Evolutionary conservation across 495 filamentous ascomycete species (phyloP), one percentile per base, ranked within the genome.

Genomic region (Podospora pseudoanserina): DNA sequence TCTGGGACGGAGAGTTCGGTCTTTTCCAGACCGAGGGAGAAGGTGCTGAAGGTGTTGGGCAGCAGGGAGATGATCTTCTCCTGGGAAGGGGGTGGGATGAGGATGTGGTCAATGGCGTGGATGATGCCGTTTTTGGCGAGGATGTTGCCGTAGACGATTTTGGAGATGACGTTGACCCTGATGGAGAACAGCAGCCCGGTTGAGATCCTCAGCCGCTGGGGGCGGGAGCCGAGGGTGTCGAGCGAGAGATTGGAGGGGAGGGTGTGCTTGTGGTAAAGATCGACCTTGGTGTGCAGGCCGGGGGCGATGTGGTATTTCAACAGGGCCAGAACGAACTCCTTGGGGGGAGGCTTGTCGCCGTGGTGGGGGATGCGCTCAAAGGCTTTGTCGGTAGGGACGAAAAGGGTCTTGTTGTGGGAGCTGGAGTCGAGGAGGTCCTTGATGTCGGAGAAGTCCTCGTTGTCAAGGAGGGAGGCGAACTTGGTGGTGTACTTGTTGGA

Each of bases 321-420:
- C 32, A 92, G 67, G 44, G 83, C 80, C 74, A 88, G 85, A 68
- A 95, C 71, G 64, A 89, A 76, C 71, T 91, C 88, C 72, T 88
- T 87, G 3, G 86, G 83, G 0, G 85, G 83, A 0, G 65, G 70
- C 20, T 68, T 28, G 65, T 87, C 84, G 68, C 86, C 77, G 55
- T 88, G 69, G 6, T 87, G 68, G 0, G 86, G 88, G 67, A 93
- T 83, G 76, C 87, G 87, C 62, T 89, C 84, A 66, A 95, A 91
- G 28, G 91, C 92, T 44, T 79, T 77, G 77, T 97, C 88, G 3
- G 86, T 88, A 2, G 93, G 92, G 23, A 91, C 89, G 71, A 97
- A 95, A 68, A 93, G 75, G 4, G 93, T 96, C 73, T 89, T 84
- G 72, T 95, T 93, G 19, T 83, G 77, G 26, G 82, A 73, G 11